Base-by-base conservation (phyloP, 257 asterid genomes). In the Euphrasia confusa region DNA sequence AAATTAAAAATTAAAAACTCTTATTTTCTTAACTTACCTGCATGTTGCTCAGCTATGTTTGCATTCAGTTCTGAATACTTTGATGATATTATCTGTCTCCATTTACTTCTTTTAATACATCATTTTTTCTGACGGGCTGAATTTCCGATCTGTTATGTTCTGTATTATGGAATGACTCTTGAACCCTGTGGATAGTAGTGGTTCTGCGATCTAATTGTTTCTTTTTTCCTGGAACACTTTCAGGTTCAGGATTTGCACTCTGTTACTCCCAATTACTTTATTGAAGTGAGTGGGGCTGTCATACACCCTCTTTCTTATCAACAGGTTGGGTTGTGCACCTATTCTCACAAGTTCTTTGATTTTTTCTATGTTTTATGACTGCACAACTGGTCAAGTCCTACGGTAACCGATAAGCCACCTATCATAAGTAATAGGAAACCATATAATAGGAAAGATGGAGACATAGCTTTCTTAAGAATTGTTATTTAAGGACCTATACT, bases 191-290 rank as follows among this genome's bases (percentile, higher is more conserved):
- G 21, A 54, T 48, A 61, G 37, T 58, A 18, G 2, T 17, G 53
- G 28, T 66, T 65, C 27, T 21, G 10, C 21, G 30, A 5, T 35
- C 33, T 40, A 18, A 26, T 63, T 39, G 72, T 48, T 59, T 44
- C 32, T 58, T 70, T 9, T 72, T 40, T 67, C 60, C 58, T 68
- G 67, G 44, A 60, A 67, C 61, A 61, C 12, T 74, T 79, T 80
- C 97, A 93, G 97, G 96, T 93, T 73, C 96, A 93, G 83, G 88
- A 93, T 90, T 75, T 93, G 75, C 99, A 93, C 72, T 85, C 81
- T 13, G 68, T 93, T 70, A 93, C 99, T 39, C 99, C 99, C 6
- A 81, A 83, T 72, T 72, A 81, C 81, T 93, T 89, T 79, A 82
- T 93, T 81, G 97, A 93, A 89, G 88, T 93, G 71, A 89, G 99